Conservation (phyloP, 768 basidiomycete species). For the Panaeolus papilionaceus region DNA sequence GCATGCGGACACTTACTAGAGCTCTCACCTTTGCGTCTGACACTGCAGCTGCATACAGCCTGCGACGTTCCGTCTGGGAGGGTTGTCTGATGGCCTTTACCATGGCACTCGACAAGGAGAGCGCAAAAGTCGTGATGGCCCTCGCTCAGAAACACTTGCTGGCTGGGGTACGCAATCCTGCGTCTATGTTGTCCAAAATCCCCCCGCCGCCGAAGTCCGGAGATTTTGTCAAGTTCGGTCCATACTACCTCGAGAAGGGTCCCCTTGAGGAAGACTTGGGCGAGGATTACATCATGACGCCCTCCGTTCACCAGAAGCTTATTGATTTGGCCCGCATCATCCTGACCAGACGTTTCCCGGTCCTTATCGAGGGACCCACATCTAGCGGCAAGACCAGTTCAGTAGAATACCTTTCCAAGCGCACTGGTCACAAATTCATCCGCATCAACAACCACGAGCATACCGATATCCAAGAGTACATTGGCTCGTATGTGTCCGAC, state of each 20-base stretch:
- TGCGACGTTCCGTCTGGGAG: conserved; percentile 92
- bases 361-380: conserved; percentile 97
- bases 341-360: conserved; percentile 86
- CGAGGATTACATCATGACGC: conserved; percentile 92
- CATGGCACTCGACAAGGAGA: conserved; percentile 84
- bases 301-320: conserved; percentile 94
- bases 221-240: conserved; percentile 83
- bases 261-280: conserved; percentile 63
- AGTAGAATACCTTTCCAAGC: conserved; percentile 91
- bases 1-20: conserved; percentile 93
- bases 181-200: conserved; percentile 74
- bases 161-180: conserved; percentile 77
- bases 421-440: conserved; percentile 94
- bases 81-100: conserved; percentile 98
- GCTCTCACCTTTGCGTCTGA: conserved; percentile 91
- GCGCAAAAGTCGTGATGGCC: conserved; percentile 66
- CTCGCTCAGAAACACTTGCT: conserved; percentile 84
- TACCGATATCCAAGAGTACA: conserved; percentile 98
- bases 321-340: conserved; percentile 93
- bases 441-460: conserved; percentile 99
- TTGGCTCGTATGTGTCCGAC: conserved; percentile 96
- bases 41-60: conserved; percentile 73
- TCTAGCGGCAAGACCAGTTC: conserved; percentile 98
- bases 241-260: conserved; percentile 89
- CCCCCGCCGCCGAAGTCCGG: conserved; percentile 60